Evolutionary conservation across 2,329 filamentous ascomycete genomes (phyloP).

Genomic region (Zelopaecilomyces penicillatus): DNA sequence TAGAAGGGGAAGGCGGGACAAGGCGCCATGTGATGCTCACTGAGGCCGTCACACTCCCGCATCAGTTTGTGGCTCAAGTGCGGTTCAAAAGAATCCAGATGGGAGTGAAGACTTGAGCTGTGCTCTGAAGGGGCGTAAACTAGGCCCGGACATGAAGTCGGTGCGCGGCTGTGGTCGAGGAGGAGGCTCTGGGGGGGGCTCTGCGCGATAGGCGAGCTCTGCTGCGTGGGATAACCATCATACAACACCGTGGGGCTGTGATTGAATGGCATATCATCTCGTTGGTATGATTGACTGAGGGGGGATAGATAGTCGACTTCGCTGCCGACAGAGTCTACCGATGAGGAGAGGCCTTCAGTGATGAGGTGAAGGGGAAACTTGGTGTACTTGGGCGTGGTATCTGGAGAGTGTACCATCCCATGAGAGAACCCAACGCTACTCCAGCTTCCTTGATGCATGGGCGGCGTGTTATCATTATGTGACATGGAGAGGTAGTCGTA

Average conservation of each 20-base stretch:
- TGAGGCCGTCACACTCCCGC: conserved; percentile 47
- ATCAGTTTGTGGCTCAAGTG: conserved; percentile 45
- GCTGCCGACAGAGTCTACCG: conserved; percentile 52
- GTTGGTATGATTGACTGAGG: conserved; percentile 47
- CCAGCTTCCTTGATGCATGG: conserved; percentile 36
- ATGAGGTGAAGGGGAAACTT: conserved; percentile 39
- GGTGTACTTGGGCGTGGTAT: conserved; percentile 31
- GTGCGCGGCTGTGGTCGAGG: conserved; percentile 46
- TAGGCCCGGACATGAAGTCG: conserved; percentile 53
- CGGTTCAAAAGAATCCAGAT: conserved; percentile 50
- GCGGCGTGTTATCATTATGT: conserved; percentile 34
- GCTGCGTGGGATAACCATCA: conserved; percentile 42
- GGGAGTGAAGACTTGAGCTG: conserved; percentile 51
- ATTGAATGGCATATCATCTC: conserved; percentile 49
- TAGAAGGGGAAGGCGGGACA: conserved; percentile 28
- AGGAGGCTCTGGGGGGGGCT: conserved; percentile 48
- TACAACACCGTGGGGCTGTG: conserved; percentile 50
- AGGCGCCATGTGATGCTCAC: conserved; percentile 34
- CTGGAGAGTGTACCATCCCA: conserved; percentile 26
- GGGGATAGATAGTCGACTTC: conserved; percentile 57
- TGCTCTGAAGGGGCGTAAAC: conserved; percentile 53
- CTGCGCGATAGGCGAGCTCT: conserved; percentile 45
- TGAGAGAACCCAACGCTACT: conserved; percentile 38
- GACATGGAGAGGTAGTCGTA: conserved; percentile 47
- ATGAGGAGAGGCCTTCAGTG: conserved; percentile 43